These are phyloP conservation scores for Trametes cinnabarina DNA, from an alignment of 768 basidiomycete genomes.

Conservation along the genomic window DNA sequence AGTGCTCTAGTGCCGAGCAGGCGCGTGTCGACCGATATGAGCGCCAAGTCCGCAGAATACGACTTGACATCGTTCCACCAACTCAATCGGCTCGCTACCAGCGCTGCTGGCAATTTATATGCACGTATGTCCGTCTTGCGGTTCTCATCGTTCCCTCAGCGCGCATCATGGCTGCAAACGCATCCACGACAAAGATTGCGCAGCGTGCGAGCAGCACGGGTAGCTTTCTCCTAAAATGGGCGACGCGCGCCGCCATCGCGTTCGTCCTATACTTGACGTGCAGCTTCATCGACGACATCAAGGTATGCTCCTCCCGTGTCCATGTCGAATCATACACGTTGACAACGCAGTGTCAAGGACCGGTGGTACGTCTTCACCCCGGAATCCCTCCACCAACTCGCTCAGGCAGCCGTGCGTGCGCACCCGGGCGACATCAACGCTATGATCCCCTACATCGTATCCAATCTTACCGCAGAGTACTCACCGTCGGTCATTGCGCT, in stretches of 20 bases:
- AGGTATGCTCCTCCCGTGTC: slow-evolving; percentile 43
- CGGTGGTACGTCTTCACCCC: slow-evolving; percentile 89
- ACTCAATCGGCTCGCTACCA: too few species aligned
- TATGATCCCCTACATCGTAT: slow-evolving; percentile 80
- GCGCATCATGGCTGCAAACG: slow-evolving; percentile 10
- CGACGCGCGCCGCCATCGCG: slow-evolving; percentile 26
- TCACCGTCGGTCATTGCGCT: slow-evolving; percentile 55
- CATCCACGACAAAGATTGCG: not conserved
- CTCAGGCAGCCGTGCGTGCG: slow-evolving; percentile 67
- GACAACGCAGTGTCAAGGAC: slow-evolving; percentile 56
- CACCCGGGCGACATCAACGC: slow-evolving; percentile 62
- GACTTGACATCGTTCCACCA: slow-evolving; percentile 8
- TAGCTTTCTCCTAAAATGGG: slow-evolving; percentile 32
- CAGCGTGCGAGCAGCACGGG: not conserved
- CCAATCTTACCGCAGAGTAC: slow-evolving; percentile 74
- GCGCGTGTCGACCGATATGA: not conserved
- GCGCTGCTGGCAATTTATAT: not conserved
- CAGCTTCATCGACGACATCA: slow-evolving; percentile 59
- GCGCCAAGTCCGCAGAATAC: not conserved
- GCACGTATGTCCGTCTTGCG: not conserved
- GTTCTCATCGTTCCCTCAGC: not conserved
- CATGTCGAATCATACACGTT: too few species aligned
- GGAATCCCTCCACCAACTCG: slow-evolving; percentile 64
- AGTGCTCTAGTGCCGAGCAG: slow-evolving; percentile 10
- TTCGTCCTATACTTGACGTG: slow-evolving; percentile 37